phyloP scores from a whole-genome alignment of 306 rosid genomes.

The Quercus aquifolioides region DNA sequence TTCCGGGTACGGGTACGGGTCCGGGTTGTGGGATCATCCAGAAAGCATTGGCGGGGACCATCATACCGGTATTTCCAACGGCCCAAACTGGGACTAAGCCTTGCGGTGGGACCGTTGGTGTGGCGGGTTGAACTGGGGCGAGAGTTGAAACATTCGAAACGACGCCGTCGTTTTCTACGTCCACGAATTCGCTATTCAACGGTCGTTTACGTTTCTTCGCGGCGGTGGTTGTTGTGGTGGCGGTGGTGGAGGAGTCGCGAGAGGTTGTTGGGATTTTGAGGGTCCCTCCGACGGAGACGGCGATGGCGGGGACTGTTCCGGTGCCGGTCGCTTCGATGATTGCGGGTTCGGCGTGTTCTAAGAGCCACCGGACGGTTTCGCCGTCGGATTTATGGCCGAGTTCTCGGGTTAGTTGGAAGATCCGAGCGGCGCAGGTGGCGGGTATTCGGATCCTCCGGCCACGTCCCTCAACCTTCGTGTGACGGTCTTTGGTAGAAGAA shows the following conservation, averaged over 20 bases:
- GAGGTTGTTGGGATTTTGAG: constrained; percentile 40
- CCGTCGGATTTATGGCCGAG: constrained; percentile 51
- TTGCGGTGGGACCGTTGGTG: constrained; percentile 36
- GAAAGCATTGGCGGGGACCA: constrained; percentile 59
- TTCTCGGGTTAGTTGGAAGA: constrained; percentile 48
- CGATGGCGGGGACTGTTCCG: constrained; percentile 49
- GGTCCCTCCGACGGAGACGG: constrained; percentile 45
- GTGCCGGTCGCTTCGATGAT: constrained; percentile 51
- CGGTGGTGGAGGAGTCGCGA: not conserved
- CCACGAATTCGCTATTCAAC: constrained; percentile 48
- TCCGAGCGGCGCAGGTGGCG: constrained; percentile 47
- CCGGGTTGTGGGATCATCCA: constrained; percentile 59
- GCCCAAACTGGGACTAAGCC: constrained; percentile 61
- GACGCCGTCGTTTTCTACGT: constrained; percentile 34
- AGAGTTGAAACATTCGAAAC: constrained; percentile 41
- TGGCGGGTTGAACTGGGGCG: constrained; percentile 42
- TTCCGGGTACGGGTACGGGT: constrained; percentile 1
- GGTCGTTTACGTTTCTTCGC: constrained; percentile 53
- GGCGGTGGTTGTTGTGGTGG: not conserved
- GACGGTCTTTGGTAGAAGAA: constrained; percentile 49
- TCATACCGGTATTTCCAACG: constrained; percentile 37
- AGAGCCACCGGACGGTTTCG: constrained; percentile 50
- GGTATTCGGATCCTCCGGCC: constrained; percentile 55
- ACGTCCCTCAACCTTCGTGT: constrained; percentile 50
- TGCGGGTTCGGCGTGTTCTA: constrained; percentile 45